Percentiles rank a stretch among this genome's conserved stretches.
Conservation (phyloP, 208 protist genomes). For the Leishmania lainsoni region DNA sequence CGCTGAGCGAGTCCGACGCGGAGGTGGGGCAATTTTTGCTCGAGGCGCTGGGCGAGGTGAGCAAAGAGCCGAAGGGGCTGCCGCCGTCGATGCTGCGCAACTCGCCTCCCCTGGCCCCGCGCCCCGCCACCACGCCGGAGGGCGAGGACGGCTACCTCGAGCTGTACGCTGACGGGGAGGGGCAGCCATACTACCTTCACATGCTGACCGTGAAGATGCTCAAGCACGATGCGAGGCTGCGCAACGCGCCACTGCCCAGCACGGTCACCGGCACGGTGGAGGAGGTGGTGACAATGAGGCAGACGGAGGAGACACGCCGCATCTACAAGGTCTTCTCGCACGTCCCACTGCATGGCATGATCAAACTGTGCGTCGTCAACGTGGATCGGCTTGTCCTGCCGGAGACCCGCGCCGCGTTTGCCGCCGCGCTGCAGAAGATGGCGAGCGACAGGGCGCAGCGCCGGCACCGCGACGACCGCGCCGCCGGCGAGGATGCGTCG, state of each 20-base stretch:
- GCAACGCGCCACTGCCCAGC: slow-evolving; percentile 43
- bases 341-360: slow-evolving; percentile 78
- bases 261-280: slow-evolving; percentile 54
- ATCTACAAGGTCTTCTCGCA: slow-evolving; percentile 84
- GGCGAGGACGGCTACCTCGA: slow-evolving; percentile 39
- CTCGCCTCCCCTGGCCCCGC: slow-evolving; percentile 47
- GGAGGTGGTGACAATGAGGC: slow-evolving; percentile 71
- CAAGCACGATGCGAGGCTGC: slow-evolving; percentile 65
- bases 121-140: background rate
- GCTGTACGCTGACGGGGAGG: slow-evolving; percentile 78
- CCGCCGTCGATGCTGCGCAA: slow-evolving; percentile 38
- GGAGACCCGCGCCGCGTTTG: slow-evolving; percentile 59
- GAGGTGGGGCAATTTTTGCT: slow-evolving; percentile 46
- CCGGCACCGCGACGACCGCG: slow-evolving; percentile 27
- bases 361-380: slow-evolving; percentile 79
- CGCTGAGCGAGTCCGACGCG: slow-evolving; percentile 62
- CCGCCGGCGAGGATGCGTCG: slow-evolving; percentile 47
- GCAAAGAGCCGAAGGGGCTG: slow-evolving; percentile 44
- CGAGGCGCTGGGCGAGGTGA: slow-evolving; percentile 62
- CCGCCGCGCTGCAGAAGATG: slow-evolving; percentile 41
- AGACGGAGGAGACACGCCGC: slow-evolving; percentile 63
- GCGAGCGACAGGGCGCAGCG: slow-evolving; percentile 36
- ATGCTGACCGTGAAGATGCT: slow-evolving; percentile 83
- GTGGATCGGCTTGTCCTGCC: slow-evolving; percentile 59
- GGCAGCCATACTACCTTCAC: slow-evolving; percentile 83